Evolutionary conservation across 345 rosid species (phyloP).

Genomic region (Gossypium australe): DNA sequence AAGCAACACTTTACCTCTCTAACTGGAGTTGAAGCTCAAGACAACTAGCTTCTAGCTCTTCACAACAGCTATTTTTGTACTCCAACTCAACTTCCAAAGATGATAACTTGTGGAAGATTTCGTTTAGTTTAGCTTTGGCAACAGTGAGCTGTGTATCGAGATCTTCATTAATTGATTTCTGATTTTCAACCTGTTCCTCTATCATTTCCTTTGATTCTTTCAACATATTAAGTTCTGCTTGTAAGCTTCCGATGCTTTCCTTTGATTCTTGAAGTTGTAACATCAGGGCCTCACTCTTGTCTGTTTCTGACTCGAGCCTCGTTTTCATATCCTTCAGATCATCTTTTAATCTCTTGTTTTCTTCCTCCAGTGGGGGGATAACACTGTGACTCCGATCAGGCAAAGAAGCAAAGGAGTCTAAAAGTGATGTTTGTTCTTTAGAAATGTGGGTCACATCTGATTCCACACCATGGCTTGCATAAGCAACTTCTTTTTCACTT

Average conservation of each 20-base stretch:
- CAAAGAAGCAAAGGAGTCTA: slow-evolving; percentile 10
- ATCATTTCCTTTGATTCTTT: slow-evolving; percentile 46
- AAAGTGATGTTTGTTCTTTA: slow-evolving; percentile 18
- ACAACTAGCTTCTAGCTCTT: slow-evolving; percentile 82
- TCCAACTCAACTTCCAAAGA: slow-evolving; percentile 85
- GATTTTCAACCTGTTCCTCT: slow-evolving; percentile 67
- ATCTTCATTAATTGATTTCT: slow-evolving; percentile 71
- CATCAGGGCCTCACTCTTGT: slow-evolving; percentile 33
- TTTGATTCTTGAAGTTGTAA: slow-evolving; percentile 39
- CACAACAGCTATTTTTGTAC: slow-evolving; percentile 69
- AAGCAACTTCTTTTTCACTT: slow-evolving; percentile 21
- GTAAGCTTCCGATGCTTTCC: slow-evolving; percentile 39
- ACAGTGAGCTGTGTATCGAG: slow-evolving; percentile 77
- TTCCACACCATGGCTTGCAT: slow-evolving; percentile 12
- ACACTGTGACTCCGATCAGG: not conserved
- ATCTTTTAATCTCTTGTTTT: slow-evolving; percentile 34
- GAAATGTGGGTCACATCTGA: slow-evolving; percentile 12
- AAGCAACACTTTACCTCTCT: slow-evolving; percentile 52
- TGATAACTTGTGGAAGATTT: slow-evolving; percentile 63
- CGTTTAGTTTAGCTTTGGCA: slow-evolving; percentile 57
- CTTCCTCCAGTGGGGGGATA: slow-evolving; percentile 27
- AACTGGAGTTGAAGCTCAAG: slow-evolving; percentile 90
- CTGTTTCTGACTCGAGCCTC: slow-evolving; percentile 30
- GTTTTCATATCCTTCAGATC: slow-evolving; percentile 39
- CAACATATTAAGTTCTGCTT: slow-evolving; percentile 39